These are phyloP conservation scores for Arthrobotrys conoides DNA, from an alignment of 2,329 filamentous ascomycete genomes.

Conservation along the genomic window DNA sequence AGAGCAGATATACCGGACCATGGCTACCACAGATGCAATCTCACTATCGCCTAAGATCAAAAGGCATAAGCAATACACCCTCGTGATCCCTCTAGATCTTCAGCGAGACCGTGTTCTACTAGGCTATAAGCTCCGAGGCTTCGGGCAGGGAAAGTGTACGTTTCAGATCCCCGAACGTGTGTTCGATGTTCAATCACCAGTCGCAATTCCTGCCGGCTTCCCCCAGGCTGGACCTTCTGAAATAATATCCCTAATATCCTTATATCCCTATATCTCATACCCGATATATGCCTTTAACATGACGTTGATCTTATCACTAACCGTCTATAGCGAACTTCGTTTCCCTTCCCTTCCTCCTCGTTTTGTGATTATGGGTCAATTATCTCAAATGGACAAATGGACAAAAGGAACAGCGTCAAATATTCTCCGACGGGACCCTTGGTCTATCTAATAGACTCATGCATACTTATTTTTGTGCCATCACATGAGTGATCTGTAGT, in stretches of 20 bases:
- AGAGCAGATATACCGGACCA: conserved; percentile 46
- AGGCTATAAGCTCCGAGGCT: conserved; percentile 64
- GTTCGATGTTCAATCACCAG: conserved; percentile 41
- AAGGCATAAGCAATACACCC: conserved; percentile 63
- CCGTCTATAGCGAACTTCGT: conserved; percentile 46
- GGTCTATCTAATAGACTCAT: conserved; percentile 42
- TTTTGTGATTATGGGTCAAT: conserved; percentile 58
- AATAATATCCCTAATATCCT: conserved; percentile 26
- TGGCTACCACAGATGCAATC: conserved; percentile 58
- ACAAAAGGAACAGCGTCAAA: conserved; percentile 49
- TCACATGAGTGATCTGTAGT: conserved; percentile 49
- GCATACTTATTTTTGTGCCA: conserved; percentile 42
- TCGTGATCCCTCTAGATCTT: conserved; percentile 63
- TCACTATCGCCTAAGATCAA: conserved; percentile 58
- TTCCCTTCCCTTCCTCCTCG: conserved; percentile 54
- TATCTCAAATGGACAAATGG: conserved; percentile 49
- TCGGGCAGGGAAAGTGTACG: conserved; percentile 64
- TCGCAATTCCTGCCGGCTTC: conserved; percentile 15
- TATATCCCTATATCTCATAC: conserved; percentile 22
- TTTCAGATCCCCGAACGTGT: conserved; percentile 49
- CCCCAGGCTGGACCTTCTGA: background rate
- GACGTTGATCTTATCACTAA: conserved; percentile 57
- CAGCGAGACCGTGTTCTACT: conserved; percentile 61
- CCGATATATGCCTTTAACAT: conserved; percentile 27
- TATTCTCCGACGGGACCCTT: conserved; percentile 49